These are phyloP conservation scores for Colletotrichum truncatum DNA, from an alignment of 2,329 filamentous ascomycete genomes.

Conservation along the genomic window DNA sequence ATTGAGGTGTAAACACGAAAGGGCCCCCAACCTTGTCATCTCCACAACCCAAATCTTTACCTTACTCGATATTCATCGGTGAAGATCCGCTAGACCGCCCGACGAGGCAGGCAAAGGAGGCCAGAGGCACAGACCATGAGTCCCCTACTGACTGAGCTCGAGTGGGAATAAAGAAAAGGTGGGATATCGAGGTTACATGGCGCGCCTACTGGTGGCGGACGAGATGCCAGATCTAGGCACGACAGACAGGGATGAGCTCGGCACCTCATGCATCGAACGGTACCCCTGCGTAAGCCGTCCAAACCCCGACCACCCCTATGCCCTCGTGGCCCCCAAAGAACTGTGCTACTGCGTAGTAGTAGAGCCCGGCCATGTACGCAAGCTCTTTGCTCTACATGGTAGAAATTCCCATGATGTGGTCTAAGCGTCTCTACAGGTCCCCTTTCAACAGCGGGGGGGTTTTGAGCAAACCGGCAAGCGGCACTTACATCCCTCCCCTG, in stretches of 20 bases:
- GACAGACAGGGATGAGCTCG: constrained; percentile 16
- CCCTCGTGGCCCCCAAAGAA: constrained; percentile 11
- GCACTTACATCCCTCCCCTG: not conserved
- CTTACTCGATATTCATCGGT: not conserved
- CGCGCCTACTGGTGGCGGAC: constrained; percentile 24
- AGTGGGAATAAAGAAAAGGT: constrained; percentile 5
- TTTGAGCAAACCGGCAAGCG: constrained; percentile 5
- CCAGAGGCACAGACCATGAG: not conserved
- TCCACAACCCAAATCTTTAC: constrained; percentile 3
- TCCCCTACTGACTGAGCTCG: not conserved
- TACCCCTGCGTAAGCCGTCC: not conserved
- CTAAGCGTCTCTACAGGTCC: not conserved
- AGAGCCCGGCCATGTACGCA: not conserved
- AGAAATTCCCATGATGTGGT: not conserved
- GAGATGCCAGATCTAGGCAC: constrained; percentile 25
- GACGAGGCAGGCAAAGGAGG: not conserved
- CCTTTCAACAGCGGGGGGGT: not conserved
- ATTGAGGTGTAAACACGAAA: not conserved
- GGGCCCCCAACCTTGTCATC: not conserved
- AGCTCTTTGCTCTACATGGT: not conserved
- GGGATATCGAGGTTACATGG: constrained; percentile 23
- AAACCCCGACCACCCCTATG: constrained; percentile 6
- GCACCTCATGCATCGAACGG: constrained; percentile 7
- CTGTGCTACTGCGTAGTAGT: not conserved
- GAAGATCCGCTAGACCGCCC: not conserved